Evolutionary conservation across 2,329 filamentous ascomycete genomes (phyloP), one percentile per base, ranked within the genome.

Genomic region (Aspergillus sp.): DNA sequence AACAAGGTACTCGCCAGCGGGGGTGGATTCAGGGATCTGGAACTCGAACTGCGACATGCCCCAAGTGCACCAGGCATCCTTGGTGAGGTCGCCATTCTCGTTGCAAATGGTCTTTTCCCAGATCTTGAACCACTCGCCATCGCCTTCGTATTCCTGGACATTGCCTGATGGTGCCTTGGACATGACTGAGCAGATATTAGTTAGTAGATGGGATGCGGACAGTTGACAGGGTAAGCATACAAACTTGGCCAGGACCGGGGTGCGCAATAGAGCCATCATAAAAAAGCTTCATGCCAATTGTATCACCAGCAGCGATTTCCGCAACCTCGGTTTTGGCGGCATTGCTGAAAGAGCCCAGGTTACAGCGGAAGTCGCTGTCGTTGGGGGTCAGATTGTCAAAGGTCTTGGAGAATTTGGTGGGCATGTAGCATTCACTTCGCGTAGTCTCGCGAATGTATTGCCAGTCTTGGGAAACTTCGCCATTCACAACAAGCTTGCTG

Each of bases 1-100:
- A 4, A 80, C 62, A 22, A 80, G 71, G 58, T 80, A 80, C 54
- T 79, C 75, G 49, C 78, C 77, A n/a, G 76, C 61, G 0, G 71
- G 67, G 50, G 73, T 77, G 9, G 42, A 24, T 35, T 60, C 58
- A 11, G 77, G 77, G 45, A 80, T 73, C 35, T 64, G 69, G 35
- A 78, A 73, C 19, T 60, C 58, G 7, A 58, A 50, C 7, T 50
- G 42, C 13, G 45, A 40, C 51, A 45, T 46, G 30, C 51, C 51
- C 1, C 24, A 60, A 8, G 57, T 17, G 32, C 57, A 60, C 57
- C 57, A 60, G 17, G 57, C 58, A 35, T 55, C 44, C 19, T 13
- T 50, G 16, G 51, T 56, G 20, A 59, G 44, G 40, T 57, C 57
- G 6, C 36, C 52, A 14, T 30, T 51, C 14, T 55, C 30, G n/a